These are phyloP conservation scores for Manihot esculenta DNA, from an alignment of 441 rosid genomes.

Conservation along the genomic window DNA sequence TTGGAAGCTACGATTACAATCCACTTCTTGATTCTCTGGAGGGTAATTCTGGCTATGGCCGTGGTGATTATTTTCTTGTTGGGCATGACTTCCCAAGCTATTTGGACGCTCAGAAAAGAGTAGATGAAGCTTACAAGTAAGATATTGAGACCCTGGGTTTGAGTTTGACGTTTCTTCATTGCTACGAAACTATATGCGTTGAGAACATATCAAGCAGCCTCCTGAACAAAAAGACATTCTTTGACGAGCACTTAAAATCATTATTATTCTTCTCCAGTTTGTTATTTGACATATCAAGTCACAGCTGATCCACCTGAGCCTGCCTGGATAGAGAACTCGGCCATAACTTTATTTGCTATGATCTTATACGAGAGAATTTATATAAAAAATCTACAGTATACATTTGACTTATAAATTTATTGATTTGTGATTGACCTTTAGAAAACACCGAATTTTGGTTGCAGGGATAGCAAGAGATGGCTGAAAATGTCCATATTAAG, in stretches of 20 bases:
- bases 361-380: background rate
- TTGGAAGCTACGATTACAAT: conserved; percentile 82
- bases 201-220: background rate
- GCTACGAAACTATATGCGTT: background rate
- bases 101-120: conserved; percentile 80
- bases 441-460: background rate
- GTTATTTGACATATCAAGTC: too few relatives aligned
- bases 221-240: background rate
- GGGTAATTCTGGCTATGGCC: conserved; percentile 87
- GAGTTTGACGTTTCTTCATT: background rate
- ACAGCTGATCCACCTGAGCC: background rate
- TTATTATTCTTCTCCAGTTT: background rate
- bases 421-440: background rate
- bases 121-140: conserved; percentile 89
- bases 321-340: background rate
- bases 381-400: background rate
- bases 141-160: conserved; percentile 18
- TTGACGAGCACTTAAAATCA: background rate
- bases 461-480: conserved; percentile 83
- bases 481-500: conserved; percentile 88
- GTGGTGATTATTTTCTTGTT: conserved; percentile 92
- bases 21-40: conserved; percentile 88
- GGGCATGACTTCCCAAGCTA: conserved; percentile 86
- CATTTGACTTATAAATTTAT: background rate
- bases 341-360: background rate